phyloP scores from a whole-genome alignment of 2,329 filamentous ascomycete genomes.

The Paracamarosporium sp. region DNA sequence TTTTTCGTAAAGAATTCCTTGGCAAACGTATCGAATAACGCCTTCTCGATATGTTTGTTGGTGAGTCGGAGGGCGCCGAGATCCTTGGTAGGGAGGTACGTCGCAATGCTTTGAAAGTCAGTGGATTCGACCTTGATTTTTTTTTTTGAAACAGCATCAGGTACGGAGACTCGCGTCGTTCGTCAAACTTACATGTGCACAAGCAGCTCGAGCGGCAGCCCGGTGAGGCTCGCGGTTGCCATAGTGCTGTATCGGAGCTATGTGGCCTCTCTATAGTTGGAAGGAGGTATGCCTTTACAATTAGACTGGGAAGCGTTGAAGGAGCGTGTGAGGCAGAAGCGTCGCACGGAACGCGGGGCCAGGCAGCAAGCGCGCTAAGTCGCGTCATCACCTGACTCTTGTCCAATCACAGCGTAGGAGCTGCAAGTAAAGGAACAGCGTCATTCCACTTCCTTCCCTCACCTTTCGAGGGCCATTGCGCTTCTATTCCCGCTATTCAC shows the following conservation, averaged over 20 bases:
- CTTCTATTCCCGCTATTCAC: background rate
- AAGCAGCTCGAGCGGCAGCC: slow-evolving; percentile 66
- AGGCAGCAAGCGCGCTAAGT: slow-evolving; percentile 2
- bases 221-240: slow-evolving; percentile 28
- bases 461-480: background rate
- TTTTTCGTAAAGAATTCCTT: slow-evolving; percentile 70
- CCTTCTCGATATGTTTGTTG: slow-evolving; percentile 62
- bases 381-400: background rate
- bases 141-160: no score
- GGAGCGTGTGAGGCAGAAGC: background rate
- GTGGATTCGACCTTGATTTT: background rate
- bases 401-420: background rate
- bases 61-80: slow-evolving; percentile 62
- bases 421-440: background rate
- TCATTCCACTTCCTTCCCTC: background rate
- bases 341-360: background rate
- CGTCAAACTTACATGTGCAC: slow-evolving; percentile 32
- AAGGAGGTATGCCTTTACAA: no score
- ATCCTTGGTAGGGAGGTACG: slow-evolving; percentile 61
- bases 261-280: no score
- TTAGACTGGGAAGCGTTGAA: no score
- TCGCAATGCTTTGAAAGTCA: slow-evolving; percentile 49
- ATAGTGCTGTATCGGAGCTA: slow-evolving; percentile 12
- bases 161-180: no score
- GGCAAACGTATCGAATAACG: slow-evolving; percentile 63